Percentiles rank a stretch among this genome's conserved stretches.
Conservation (phyloP, 2,329 filamentous ascomycete species). For the Penicillium expansum region DNA sequence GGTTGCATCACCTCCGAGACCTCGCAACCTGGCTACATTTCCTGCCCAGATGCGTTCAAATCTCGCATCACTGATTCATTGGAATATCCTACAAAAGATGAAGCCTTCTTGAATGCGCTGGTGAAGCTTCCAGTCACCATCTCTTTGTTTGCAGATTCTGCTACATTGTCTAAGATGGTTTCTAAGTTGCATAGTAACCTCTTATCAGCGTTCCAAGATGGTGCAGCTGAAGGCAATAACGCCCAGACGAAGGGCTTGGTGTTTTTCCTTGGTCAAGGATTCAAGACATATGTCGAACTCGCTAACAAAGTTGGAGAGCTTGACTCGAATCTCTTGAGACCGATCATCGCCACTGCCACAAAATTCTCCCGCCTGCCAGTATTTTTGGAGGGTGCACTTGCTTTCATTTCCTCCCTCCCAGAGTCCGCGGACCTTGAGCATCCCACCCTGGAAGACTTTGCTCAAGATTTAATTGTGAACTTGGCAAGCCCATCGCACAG, state of each 20-base stretch:
- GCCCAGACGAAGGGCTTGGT: conserved; percentile 13
- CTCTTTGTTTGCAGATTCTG: conserved; percentile 57
- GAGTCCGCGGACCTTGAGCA: conserved; percentile 44
- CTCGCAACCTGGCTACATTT: conserved; percentile 39
- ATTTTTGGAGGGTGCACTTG: conserved; percentile 63
- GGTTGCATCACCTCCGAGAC: conserved; percentile 53
- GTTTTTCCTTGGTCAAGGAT: conserved; percentile 73
- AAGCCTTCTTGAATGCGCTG: conserved; percentile 67
- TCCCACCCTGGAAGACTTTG: conserved; percentile 59
- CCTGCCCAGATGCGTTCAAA: conserved; percentile 58
- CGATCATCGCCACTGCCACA: conserved; percentile 64
- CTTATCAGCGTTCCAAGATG: conserved; percentile 61
- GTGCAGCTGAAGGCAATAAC: conserved; percentile 62
- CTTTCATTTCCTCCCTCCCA: conserved; percentile 43
- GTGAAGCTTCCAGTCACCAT: conserved; percentile 62
- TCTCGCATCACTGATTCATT: conserved; percentile 70
- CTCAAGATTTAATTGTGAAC: conserved; percentile 66
- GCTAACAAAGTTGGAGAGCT: conserved; percentile 57
- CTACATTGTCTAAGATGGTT: conserved; percentile 64
- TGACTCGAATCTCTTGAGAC: conserved; percentile 61
- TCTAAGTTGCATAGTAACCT: conserved; percentile 65
- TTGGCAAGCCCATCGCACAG: conserved; percentile 72
- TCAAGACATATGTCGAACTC: conserved; percentile 69
- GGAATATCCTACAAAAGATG: conserved; percentile 53
- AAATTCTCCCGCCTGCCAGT: conserved; percentile 63